These are phyloP conservation scores for Yamadazyma oceani DNA, from an alignment of 1,139 yeast genomes.

Conservation along the genomic window DNA sequence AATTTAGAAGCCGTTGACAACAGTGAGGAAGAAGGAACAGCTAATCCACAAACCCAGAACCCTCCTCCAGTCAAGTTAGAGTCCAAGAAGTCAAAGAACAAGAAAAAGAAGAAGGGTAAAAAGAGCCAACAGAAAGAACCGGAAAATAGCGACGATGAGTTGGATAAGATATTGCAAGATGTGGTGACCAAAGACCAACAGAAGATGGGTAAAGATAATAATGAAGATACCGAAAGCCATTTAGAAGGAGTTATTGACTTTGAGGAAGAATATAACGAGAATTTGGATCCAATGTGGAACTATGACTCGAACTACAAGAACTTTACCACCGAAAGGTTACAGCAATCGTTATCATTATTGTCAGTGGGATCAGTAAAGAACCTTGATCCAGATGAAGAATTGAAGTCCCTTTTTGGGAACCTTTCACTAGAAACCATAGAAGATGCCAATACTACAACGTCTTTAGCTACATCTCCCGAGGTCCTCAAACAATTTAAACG, in stretches of 20 bases:
- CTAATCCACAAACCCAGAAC: not conserved
- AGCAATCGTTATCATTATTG: constrained; percentile 38
- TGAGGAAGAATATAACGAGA: constrained; percentile 31
- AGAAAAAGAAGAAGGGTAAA: constrained; percentile 20
- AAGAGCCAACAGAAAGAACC: constrained; percentile 22
- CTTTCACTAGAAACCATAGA: constrained; percentile 66
- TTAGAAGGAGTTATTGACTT: constrained; percentile 28
- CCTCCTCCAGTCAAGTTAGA: not conserved
- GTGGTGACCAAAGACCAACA: constrained; percentile 34
- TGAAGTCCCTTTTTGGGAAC: constrained; percentile 71
- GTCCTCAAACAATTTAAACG: constrained; percentile 62
- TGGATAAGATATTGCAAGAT: constrained; percentile 41
- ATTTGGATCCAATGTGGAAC: constrained; percentile 33
- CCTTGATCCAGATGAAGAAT: constrained; percentile 80
- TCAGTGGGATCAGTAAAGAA: constrained; percentile 49
- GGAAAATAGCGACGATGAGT: constrained; percentile 39
- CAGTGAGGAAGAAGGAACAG: constrained; percentile 13
- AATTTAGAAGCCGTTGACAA: constrained; percentile 24
- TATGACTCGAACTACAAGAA: constrained; percentile 44
- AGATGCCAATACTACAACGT: constrained; percentile 67
- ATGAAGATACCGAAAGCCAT: constrained; percentile 5
- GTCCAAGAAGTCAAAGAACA: constrained; percentile 17
- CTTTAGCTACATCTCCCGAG: constrained; percentile 64
- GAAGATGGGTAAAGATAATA: constrained; percentile 15
- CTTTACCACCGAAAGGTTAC: constrained; percentile 45